Evolutionary conservation across 208 protist species (phyloP), one percentile per base, ranked within the genome.

Genomic region (Endotrypanum monterogeii): DNA sequence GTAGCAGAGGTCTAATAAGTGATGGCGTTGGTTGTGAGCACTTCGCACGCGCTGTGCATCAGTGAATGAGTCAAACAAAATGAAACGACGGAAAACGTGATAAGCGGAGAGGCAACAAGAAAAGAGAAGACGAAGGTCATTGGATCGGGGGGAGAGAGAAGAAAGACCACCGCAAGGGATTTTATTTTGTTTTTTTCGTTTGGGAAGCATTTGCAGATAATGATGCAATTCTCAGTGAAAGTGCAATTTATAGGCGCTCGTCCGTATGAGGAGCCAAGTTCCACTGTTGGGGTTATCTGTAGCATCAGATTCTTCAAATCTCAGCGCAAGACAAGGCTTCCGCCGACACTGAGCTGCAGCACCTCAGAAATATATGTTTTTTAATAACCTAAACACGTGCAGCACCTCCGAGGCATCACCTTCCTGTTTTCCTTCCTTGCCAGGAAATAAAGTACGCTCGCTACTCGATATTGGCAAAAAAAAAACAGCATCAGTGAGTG

Each of bases 361-460:
- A 98, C 89, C 78, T 98, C 96, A 85, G 98, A 98, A n/a, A 84
- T 2, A 83, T 80, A n/a, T n/a, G n/a, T n/a, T n/a, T n/a, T n/a
- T n/a, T n/a, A n/a, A n/a, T n/a, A n/a, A 98, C 83, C 14, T 83
- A 79, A 37, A 96, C 87, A 6, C 91, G 94, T 7, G 92, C 88
- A 37, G 96, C 74, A 50, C 37, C 89, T 82, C 32, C 83, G 68
- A 58, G 87, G 71, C 63, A 88, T 83, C 37, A 71, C 76, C 8
- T 77, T 67, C 4, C 70, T 93, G 51, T 86, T 86, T 9, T 80
- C 77, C 32, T 68, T 68, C 18, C 71, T 37, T 18, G 89, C 87
- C 30, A 74, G 82, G 66, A 97, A 82, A 8, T 77, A 76, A 93
- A 74, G 35, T 85, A 85, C 51, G 80, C 88, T 39, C 86, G 52